Percentiles rank a stretch among this genome's conserved stretches.
These are phyloP conservation scores for Amphichorda felina DNA, from an alignment of 2,329 filamentous ascomycete genomes.

Conservation along the genomic window DNA sequence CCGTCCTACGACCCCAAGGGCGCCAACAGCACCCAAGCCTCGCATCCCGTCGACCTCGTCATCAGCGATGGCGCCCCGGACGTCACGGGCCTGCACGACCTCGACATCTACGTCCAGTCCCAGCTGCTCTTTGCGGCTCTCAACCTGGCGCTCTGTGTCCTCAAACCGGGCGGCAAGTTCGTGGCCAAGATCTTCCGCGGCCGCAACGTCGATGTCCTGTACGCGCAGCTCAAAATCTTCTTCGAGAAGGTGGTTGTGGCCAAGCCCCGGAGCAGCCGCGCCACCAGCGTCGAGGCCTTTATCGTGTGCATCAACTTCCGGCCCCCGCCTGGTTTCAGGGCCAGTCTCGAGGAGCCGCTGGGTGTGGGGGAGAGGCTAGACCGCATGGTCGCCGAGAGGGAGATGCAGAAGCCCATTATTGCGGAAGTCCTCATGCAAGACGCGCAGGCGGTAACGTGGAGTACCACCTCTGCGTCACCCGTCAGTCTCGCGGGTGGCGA, in stretches of 20 bases:
- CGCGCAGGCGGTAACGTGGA: slow-evolving; percentile 28
- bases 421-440: slow-evolving; percentile 34
- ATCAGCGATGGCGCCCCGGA: slow-evolving; percentile 93
- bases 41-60: slow-evolving; percentile 80
- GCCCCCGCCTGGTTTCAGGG: slow-evolving; percentile 64
- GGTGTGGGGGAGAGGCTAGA: slow-evolving; percentile 48
- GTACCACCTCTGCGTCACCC: slow-evolving; percentile 12
- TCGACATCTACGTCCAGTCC: slow-evolving; percentile 96
- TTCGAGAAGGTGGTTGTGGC: slow-evolving; percentile 80
- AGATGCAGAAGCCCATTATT: slow-evolving; percentile 25
- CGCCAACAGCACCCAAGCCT: slow-evolving; percentile 24
- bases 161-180: slow-evolving; percentile 88
- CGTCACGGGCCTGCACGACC: slow-evolving; percentile 90
- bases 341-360: slow-evolving; percentile 64
- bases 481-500: slow-evolving; percentile 10
- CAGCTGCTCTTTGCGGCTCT: slow-evolving; percentile 90
- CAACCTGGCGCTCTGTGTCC: slow-evolving; percentile 84
- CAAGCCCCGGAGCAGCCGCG: slow-evolving; percentile 88
- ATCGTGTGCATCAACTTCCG: slow-evolving; percentile 87
- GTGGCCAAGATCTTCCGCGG: slow-evolving; percentile 97
- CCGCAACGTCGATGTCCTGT: slow-evolving; percentile 89
- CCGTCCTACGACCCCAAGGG: slow-evolving; percentile 43
- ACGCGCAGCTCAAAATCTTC: slow-evolving; percentile 84
- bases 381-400: slow-evolving; percentile 32
- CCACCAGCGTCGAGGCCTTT: slow-evolving; percentile 93